A percentile compares a stretch with the other conserved stretches of the same genome.
phyloP scores from a whole-genome alignment of 108 stramenopile species.

The Nitzschia inconspicua region DNA sequence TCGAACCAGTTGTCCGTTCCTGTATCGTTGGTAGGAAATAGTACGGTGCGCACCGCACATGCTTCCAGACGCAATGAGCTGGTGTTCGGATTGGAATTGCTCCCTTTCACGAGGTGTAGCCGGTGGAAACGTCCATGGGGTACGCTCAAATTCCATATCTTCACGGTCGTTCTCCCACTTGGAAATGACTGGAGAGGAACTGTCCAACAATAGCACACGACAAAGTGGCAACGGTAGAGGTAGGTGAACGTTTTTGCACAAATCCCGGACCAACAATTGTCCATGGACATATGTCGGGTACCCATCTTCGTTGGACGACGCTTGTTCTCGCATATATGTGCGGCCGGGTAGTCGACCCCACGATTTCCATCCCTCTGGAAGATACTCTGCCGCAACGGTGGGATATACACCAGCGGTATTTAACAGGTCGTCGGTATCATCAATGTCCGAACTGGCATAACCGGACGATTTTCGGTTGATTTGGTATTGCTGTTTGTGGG shows the following conservation, averaged over 20 bases:
- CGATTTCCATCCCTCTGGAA: constrained; percentile 29
- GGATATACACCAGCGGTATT: constrained; percentile 1
- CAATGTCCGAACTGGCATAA: constrained; percentile 31
- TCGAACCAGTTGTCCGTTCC: constrained; percentile 52
- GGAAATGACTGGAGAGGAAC: constrained; percentile 72
- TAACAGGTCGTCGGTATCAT: constrained; percentile 21
- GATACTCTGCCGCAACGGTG: constrained; percentile 9
- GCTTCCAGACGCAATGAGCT: constrained; percentile 70
- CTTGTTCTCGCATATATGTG: constrained; percentile 45
- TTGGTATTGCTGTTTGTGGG: neutral
- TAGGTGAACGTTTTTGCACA: constrained; percentile 54
- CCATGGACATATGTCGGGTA: constrained; percentile 68
- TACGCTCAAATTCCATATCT: constrained; percentile 58
- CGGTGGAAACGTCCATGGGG: constrained; percentile 71
- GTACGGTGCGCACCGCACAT: constrained; percentile 75
- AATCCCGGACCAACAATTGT: constrained; percentile 56
- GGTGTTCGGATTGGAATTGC: constrained; percentile 57
- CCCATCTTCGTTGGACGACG: constrained; percentile 40
- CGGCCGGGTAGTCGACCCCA: constrained; percentile 59
- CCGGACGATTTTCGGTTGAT: constrained; percentile 20
- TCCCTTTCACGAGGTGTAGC: constrained; percentile 73
- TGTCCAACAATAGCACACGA: constrained; percentile 68
- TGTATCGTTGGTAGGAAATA: constrained; percentile 51
- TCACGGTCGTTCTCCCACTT: constrained; percentile 74
- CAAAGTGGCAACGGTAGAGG: constrained; percentile 70